Base-by-base conservation (phyloP, 768 basidiomycete species). In the Boletus vermiculosoides region DNA sequence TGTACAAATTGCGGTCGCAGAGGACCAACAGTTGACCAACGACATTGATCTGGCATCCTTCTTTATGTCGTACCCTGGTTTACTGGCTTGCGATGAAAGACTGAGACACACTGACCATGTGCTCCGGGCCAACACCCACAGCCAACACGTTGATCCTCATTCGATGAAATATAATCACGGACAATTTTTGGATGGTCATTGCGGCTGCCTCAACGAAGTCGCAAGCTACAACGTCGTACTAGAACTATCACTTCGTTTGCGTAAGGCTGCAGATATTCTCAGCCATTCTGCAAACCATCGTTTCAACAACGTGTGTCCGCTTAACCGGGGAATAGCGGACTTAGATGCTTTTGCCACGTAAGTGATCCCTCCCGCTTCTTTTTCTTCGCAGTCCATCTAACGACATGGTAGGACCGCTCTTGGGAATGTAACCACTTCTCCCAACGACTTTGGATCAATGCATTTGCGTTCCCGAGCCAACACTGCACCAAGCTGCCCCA, bases 191-290 rank as follows among this genome's bases (percentile, higher is more conserved):
- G 76, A 60, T 15, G 73, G 73, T 16, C 80, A 83, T 50, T 87
- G 86, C 59, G 81, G 79, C 5, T 88, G 86, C 63, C 73, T 87
- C 28, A 74, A 78, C 52, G 85, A 87, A 57, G 63, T 76, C 10
- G 63, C 74, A 20, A 80, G 73, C 62, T 87, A 88, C 63, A 81
- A 73, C 53, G 79, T 78, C n/a, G 74, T 85, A 22, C 77, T 87
- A 12, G 85, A 88, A 62, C 73, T 88, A n/a, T 87, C 85, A 2
- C 71, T 86, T 31, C 77, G 83, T 50, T 77, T 88, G 22, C 78
- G 85, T 23, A 83, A 79, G 62, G 84, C 83, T 12, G 78, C 81
- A n/a, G 77, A 83, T 51, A 72, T 80, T 39, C 78, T 88, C 40
- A 73, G 77, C 12, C 80, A 75, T 40, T 80, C 80, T 16, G 63